Evolutionary conservation across 768 basidiomycete species (phyloP).

Genomic region (Phallus indusiatus): DNA sequence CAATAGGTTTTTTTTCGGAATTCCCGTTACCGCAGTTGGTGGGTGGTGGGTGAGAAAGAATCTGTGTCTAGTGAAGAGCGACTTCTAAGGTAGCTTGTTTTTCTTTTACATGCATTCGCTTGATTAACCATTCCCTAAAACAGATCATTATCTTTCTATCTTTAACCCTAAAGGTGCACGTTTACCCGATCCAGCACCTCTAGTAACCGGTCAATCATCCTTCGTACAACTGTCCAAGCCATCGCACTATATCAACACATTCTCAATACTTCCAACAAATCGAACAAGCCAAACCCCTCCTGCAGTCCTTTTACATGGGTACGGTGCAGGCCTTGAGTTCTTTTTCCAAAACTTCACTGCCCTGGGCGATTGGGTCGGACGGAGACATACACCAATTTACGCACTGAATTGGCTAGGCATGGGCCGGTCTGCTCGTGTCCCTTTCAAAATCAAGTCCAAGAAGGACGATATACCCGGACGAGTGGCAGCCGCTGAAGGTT

Average conservation of each 20-base stretch:
- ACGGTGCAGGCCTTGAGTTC: constrained; percentile 89
- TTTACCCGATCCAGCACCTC: constrained; percentile 17
- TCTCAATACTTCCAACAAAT: constrained; percentile 51
- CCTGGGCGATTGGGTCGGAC: constrained; percentile 64
- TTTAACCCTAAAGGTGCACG: constrained; percentile 27
- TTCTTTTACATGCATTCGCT: background rate
- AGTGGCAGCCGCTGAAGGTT: constrained; percentile 78
- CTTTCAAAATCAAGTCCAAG: constrained; percentile 65
- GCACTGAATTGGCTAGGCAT: constrained; percentile 96
- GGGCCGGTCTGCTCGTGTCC: constrained; percentile 83
- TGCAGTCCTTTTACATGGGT: constrained; percentile 81
- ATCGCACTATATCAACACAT: constrained; percentile 65
- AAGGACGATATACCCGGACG: constrained; percentile 57
- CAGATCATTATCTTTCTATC: constrained; percentile 58
- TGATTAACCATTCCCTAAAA: constrained; percentile 13
- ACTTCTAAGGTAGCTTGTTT: constrained; percentile 47
- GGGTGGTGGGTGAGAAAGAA: constrained; percentile 65
- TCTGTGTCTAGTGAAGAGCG: constrained; percentile 67
- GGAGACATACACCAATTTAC: constrained; percentile 58
- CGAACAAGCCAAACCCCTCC: constrained; percentile 46
- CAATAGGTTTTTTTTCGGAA: too few species aligned
- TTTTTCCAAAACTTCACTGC: constrained; percentile 75
- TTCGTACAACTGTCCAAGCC: constrained; percentile 49
- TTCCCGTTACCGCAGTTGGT: constrained; percentile 71
- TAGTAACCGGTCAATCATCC: constrained; percentile 47